phyloP scores from a whole-genome alignment of 768 basidiomycete species.

The Tylopilus intermedius region DNA sequence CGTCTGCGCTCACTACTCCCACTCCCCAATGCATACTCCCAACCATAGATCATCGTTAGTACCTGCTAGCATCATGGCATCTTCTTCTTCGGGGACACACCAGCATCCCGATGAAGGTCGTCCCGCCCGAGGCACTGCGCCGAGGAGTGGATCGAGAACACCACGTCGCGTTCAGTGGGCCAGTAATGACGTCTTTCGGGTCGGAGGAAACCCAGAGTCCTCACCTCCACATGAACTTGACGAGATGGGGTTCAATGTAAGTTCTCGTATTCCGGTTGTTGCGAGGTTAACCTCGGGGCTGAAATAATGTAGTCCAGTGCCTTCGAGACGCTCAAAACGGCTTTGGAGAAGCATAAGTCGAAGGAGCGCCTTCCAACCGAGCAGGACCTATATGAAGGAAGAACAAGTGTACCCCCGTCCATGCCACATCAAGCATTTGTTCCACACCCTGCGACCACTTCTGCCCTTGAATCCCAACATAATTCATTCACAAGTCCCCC shows the following conservation, averaged over 20 bases:
- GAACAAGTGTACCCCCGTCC: slow-evolving; percentile 5
- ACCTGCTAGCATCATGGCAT: slow-evolving; percentile 17
- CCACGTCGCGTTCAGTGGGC: slow-evolving; percentile 54
- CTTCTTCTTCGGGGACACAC: neutral
- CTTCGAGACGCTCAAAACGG: slow-evolving; percentile 45
- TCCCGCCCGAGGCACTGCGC: slow-evolving; percentile 15
- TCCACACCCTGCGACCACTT: slow-evolving; percentile 7
- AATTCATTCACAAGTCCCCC: slow-evolving; percentile 2
- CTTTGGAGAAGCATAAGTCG: slow-evolving; percentile 48
- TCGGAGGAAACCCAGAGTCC: neutral
- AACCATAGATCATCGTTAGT: slow-evolving; percentile 7
- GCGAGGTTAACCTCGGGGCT: neutral
- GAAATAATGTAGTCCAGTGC: slow-evolving; percentile 37
- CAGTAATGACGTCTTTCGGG: slow-evolving; percentile 23
- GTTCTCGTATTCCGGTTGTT: slow-evolving; percentile 17
- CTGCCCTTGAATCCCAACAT: neutral
- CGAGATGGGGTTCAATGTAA: slow-evolving; percentile 50
- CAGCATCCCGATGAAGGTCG: slow-evolving; percentile 9
- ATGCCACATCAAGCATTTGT: slow-evolving; percentile 5
- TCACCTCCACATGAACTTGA: slow-evolving; percentile 39
- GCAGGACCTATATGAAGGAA: neutral
- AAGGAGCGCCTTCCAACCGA: slow-evolving; percentile 5
- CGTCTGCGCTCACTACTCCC: neutral
- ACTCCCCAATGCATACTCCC: neutral
- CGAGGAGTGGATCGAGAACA: slow-evolving; percentile 35